Evolutionary conservation across 2,329 filamentous ascomycete species (phyloP), one percentile per base, ranked within the genome.

Genomic region (Aspergillus costaricaensis): DNA sequence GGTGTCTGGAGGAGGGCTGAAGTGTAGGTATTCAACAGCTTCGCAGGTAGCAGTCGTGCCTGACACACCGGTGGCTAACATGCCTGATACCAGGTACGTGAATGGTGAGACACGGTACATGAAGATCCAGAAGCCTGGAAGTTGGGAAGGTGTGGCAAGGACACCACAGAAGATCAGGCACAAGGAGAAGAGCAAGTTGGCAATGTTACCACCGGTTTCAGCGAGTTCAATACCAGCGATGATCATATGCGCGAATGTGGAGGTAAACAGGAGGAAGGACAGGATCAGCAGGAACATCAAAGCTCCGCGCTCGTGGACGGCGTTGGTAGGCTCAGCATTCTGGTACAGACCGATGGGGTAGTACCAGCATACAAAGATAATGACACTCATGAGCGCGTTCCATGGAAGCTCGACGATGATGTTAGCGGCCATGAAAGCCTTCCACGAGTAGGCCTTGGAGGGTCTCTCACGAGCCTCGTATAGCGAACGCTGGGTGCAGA

Each of bases 51-150:
- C 72, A 0, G 58, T 38, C 0, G 71, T 64, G 32, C 72, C 70
- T 1, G 74, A 69, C 6, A 77, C 70, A 49, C 76, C 78, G 2
- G 75, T 77, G 0, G 77, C 75, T 12, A 77, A 59, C 65, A 82
- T 76, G n/a, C 76, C 76, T 8, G 79, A 78, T 21, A 82, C 79
- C 10, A 81, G 77, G 55, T 91, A 91, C 0, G 86, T 90, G 63
- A 91, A 88, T 0, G 88, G 88, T 0, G 83, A 86, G 36, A 87
- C 80, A 39, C 85, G 83, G 76, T 91, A 90, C 88, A 91, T 91
- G 78, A 91, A 92, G 65, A 86, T 86, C 90, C 90, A 92, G 80
- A 92, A 92, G 1, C 85, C 81, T 0, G 89, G 89, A 2, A 92
- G 81, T 1, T 81, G 77, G 2, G 70, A 60, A 0, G 87, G 85